Conservation (phyloP, 1,284 basidiomycete genomes). For the Boletus sp. region DNA sequence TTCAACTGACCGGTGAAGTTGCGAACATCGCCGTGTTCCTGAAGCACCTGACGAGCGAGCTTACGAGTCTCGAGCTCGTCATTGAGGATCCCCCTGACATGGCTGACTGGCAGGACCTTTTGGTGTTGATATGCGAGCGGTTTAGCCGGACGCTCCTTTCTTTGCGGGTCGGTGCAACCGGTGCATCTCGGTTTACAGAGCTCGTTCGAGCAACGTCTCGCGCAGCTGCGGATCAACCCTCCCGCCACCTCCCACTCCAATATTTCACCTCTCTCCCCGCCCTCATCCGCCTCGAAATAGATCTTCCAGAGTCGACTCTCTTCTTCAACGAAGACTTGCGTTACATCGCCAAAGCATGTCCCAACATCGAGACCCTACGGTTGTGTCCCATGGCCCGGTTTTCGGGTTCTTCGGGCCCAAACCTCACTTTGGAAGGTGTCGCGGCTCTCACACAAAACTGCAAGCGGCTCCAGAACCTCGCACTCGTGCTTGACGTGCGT, state of each 20-base stretch:
- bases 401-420: slow-evolving; percentile 45
- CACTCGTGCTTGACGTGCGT: slow-evolving; percentile 59
- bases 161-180: slow-evolving; percentile 56
- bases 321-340: slow-evolving; percentile 58
- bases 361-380: slow-evolving; percentile 59
- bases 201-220: slow-evolving; percentile 62
- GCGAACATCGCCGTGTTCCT: slow-evolving; percentile 66
- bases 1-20: slow-evolving; percentile 65
- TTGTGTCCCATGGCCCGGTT: slow-evolving; percentile 67
- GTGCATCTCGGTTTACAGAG: slow-evolving; percentile 61
- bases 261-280: slow-evolving; percentile 50
- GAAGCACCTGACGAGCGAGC: slow-evolving; percentile 56
- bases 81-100: slow-evolving; percentile 72
- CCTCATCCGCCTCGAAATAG: slow-evolving; percentile 61
- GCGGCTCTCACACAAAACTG: slow-evolving; percentile 55
- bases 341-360: slow-evolving; percentile 55
- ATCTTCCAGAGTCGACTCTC: slow-evolving; percentile 68
- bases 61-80: slow-evolving; percentile 62
- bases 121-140: slow-evolving; percentile 53
- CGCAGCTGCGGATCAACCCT: slow-evolving; percentile 49
- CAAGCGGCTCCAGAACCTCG: slow-evolving; percentile 57
- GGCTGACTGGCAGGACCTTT: slow-evolving; percentile 69
- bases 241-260: slow-evolving; percentile 55
- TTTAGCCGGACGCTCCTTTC: slow-evolving; percentile 57
- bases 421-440: slow-evolving; percentile 55